Evolutionary conservation across 495 filamentous ascomycete species (phyloP), one percentile per base, ranked within the genome.

Genomic region (Astrothelium subdiscretum): DNA sequence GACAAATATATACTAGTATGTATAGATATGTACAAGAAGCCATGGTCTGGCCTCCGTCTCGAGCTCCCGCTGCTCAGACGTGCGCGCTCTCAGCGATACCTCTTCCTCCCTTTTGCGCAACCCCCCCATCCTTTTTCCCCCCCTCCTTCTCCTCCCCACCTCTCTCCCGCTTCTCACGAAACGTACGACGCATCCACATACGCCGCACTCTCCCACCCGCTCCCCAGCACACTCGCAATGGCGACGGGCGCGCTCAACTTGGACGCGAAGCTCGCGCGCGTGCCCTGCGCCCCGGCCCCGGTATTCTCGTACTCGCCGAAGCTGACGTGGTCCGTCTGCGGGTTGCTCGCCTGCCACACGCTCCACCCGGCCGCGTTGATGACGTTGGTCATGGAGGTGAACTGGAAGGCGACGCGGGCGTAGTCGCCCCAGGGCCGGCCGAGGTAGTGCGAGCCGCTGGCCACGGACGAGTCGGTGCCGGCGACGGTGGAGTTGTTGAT

Each of bases 361-460:
- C 67, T 70, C 86, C 86, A 87, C 0, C 85, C 85, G 1, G 81
- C 80, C 15, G 72, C 57, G 66, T 86, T 85, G 64, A 89, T 80
- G 20, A 86, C 80, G 31, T 69, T 66, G n/a, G 74, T 76, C 66
- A 88, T 72, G 4, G 63, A 61, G 2, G 80, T 84, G 32, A 77
- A 73, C 70, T 87, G 86, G 72, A 87, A 83, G 29, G 83, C 77
- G 2, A 86, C 85, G 1, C 82, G 73, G 3, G 85, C 77, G 65
- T 82, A 86, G 58, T 80, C 70, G 11, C 77, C 71, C 85, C 85
- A 88, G 20, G 85, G 86, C n/a, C 85, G 78, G 6, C 86, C 85
- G 3, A 88, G 77, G 66, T 84, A 87, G 58, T 78, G 81, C 31
- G 77, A 75, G 4, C 83, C 85, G 11, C 68, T 64, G 2, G 74